A percentile compares a stretch with the other conserved stretches of the same genome.
These are phyloP conservation scores for Zygoascus biomembranicola DNA, from an alignment of 805 yeast species.

Conservation along the genomic window DNA sequence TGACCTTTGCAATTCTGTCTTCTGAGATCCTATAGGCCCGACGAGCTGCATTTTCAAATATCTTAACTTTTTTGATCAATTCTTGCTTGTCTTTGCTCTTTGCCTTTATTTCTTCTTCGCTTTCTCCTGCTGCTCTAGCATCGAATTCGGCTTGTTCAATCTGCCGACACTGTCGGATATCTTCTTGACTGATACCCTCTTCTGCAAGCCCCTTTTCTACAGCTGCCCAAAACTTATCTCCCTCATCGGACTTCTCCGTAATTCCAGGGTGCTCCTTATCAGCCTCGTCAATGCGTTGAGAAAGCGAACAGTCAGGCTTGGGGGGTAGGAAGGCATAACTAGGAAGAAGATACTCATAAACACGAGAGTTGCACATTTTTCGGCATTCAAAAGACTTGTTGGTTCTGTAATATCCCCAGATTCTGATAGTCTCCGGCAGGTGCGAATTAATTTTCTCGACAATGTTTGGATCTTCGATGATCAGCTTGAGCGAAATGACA, in stretches of 20 bases:
- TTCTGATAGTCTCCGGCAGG: constrained; percentile 78
- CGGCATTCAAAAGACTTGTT: constrained; percentile 91
- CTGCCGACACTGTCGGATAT: constrained; percentile 9
- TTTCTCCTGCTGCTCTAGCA: constrained; percentile 9
- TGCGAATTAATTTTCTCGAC: constrained; percentile 61
- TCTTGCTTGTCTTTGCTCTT: constrained; percentile 36
- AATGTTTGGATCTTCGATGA: constrained; percentile 72
- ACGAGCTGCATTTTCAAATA: constrained; percentile 43
- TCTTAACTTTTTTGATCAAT: constrained; percentile 6
- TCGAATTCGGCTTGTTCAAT: constrained; percentile 11
- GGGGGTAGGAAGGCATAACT: constrained; percentile 88
- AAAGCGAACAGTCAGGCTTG: constrained; percentile 64
- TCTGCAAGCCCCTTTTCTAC: constrained; percentile 33
- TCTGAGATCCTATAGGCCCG: constrained; percentile 48
- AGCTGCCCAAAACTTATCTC: constrained; percentile 62
- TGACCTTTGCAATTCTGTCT: constrained; percentile 53
- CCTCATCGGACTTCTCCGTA: constrained; percentile 55
- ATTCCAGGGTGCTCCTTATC: constrained; percentile 46
- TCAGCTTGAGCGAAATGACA: constrained; percentile 74
- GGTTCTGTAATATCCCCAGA: constrained; percentile 89
- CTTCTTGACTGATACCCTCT: constrained; percentile 31
- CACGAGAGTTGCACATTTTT: constrained; percentile 90
- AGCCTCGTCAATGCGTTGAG: constrained; percentile 48
- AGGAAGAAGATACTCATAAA: constrained; percentile 90
- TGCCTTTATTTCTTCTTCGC: constrained; percentile 22